Conservation (phyloP, 2,329 filamentous ascomycete species). For the Fusarium burgessii region DNA sequence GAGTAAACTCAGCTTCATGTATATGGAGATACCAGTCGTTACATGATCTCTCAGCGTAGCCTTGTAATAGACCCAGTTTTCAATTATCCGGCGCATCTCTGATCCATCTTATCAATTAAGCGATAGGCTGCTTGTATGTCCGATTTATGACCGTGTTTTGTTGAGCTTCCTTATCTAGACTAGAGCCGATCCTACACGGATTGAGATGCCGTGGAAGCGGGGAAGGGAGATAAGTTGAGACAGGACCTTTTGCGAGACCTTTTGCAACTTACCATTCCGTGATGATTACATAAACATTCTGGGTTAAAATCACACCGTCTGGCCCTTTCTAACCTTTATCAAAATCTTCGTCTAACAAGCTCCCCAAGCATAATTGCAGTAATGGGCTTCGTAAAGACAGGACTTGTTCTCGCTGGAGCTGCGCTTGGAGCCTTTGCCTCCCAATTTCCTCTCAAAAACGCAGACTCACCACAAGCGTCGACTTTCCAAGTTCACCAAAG, state of each 20-base stretch:
- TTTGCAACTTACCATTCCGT: background rate
- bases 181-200: slow-evolving; percentile 5
- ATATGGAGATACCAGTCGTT: no score
- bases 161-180: slow-evolving; percentile 20
- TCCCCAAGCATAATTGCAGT: background rate
- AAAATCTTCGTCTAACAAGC: background rate
- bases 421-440: background rate
- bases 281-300: slow-evolving; percentile 5
- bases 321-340: background rate
- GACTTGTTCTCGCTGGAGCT: slow-evolving; percentile 1
- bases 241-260: background rate
- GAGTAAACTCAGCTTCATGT: background rate
- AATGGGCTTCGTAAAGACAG: slow-evolving; percentile 15
- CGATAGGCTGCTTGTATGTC: background rate
- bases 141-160: no score
- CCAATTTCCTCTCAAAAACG: background rate
- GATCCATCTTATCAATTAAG: background rate
- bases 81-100: background rate
- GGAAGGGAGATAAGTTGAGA: background rate
- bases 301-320: background rate
- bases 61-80: no score
- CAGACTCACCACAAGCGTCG: background rate
- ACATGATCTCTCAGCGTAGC: no score
- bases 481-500: slow-evolving; percentile 20
- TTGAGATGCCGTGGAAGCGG: slow-evolving; percentile 2